These are phyloP conservation scores for Fusarium keratoplasticum DNA, from an alignment of 2,329 filamentous ascomycete genomes.

Conservation along the genomic window DNA sequence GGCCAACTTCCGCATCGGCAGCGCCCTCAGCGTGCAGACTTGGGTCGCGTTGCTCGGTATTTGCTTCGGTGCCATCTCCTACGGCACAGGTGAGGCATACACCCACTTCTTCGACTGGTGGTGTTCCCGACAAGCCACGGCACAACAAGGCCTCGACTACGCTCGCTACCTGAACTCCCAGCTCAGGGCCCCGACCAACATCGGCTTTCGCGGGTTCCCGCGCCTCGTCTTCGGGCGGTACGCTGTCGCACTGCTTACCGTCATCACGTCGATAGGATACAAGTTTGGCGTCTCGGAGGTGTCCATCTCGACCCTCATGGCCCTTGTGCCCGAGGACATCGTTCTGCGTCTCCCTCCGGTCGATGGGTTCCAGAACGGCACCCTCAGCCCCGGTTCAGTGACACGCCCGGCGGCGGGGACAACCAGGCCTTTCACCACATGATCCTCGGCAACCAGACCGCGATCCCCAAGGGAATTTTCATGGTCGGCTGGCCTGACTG, in stretches of 20 bases:
- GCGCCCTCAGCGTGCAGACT: constrained; percentile 2
- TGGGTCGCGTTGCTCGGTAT: constrained; percentile 20
- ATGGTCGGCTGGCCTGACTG: not conserved
- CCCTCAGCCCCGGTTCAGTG: not conserved
- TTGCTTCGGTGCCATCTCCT: constrained; percentile 15
- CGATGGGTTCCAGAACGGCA: not conserved
- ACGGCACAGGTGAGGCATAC: constrained; percentile 17
- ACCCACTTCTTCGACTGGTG: constrained; percentile 26
- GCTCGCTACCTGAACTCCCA: constrained; percentile 15
- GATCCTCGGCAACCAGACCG: not conserved
- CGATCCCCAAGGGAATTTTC: not conserved
- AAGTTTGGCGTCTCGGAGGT: constrained; percentile 15
- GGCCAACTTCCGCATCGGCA: not conserved
- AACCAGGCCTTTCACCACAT: not conserved
- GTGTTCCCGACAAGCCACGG: constrained; percentile 3
- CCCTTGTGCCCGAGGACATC: not conserved
- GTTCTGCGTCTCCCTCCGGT: not conserved
- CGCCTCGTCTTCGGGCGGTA: not conserved
- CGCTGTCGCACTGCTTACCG: not conserved
- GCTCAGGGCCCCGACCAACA: not conserved
- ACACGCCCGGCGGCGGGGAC: not conserved
- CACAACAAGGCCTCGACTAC: constrained; percentile 11
- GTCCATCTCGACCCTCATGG: not conserved
- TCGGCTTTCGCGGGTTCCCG: constrained; percentile 6
- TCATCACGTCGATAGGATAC: constrained; percentile 16